Evolutionary conservation across 106 monocot species (phyloP).

Genomic region (Dendrobium nobile): DNA sequence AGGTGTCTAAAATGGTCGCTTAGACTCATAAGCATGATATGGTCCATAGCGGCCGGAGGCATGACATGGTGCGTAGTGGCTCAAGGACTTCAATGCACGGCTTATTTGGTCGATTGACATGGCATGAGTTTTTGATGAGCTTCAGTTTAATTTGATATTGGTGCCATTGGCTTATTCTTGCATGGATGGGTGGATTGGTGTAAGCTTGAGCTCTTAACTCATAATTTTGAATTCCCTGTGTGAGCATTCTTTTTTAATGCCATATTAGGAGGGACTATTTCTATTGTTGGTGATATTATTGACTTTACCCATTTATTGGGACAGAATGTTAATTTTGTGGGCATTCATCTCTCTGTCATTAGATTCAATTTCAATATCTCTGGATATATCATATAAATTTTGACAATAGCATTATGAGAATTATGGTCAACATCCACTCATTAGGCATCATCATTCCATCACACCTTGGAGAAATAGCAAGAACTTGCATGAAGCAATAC

Average conservation of each 20-base stretch:
- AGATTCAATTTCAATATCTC: too few species aligned
- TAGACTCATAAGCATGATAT: background rate
- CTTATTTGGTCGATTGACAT: background rate
- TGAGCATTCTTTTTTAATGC: background rate
- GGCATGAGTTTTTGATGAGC: background rate
- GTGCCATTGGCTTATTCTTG: background rate
- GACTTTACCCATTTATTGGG: background rate
- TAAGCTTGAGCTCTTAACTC: background rate
- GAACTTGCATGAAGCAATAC: too few species aligned
- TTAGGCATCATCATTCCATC: too few species aligned
- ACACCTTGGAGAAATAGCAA: too few species aligned
- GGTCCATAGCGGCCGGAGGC: background rate
- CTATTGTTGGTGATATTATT: background rate
- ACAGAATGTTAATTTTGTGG: background rate
- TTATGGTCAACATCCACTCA: too few species aligned
- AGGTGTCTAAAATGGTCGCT: background rate
- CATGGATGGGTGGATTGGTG: background rate
- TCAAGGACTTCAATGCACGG: background rate
- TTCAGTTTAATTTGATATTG: background rate
- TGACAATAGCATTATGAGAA: too few species aligned
- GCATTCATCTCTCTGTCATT: background rate
- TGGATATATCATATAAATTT: too few species aligned
- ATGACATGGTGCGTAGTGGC: background rate
- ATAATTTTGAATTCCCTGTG: background rate
- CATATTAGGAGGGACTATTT: background rate